A percentile compares a stretch with the other conserved stretches of the same genome.
Evolutionary conservation across 83 land plant genomes (phyloP).

Genomic region (Picea engelmannii): DNA sequence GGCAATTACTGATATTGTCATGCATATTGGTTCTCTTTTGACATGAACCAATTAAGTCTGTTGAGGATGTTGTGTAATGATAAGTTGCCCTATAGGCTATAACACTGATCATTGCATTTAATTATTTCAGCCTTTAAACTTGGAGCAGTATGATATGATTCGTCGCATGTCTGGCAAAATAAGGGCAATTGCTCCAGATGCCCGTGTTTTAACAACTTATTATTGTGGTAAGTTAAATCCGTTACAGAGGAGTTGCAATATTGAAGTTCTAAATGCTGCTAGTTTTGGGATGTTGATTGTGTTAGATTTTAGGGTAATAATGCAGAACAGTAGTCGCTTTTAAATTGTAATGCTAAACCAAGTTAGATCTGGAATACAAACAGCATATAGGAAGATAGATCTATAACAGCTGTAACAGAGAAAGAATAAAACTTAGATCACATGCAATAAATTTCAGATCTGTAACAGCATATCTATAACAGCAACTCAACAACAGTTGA

Average conservation of each 20-base stretch:
- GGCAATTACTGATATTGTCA: not conserved
- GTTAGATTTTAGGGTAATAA: no score
- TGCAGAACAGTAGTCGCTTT: no score
- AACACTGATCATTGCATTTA: constrained; percentile 10
- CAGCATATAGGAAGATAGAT: no score
- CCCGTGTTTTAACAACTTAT: constrained; percentile 97
- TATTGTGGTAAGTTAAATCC: constrained; percentile 71
- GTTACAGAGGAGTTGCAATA: not conserved
- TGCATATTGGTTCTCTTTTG: not conserved
- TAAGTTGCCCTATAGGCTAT: not conserved
- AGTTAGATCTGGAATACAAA: no score
- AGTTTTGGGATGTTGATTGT: no score
- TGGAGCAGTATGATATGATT: constrained; percentile 81
- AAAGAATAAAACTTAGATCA: no score
- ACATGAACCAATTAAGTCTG: not conserved
- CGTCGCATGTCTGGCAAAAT: constrained; percentile 83
- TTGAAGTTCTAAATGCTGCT: no score
- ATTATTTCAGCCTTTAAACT: constrained; percentile 83
- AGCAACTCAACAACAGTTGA: no score
- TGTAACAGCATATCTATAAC: no score
- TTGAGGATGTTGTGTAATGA: not conserved
- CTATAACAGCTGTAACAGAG: no score
- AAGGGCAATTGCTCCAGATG: constrained; percentile 82
- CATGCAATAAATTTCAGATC: no score
- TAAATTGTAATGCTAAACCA: no score